phyloP scores from a whole-genome alignment of 768 basidiomycete species.

The Termitomyces sp. region DNA sequence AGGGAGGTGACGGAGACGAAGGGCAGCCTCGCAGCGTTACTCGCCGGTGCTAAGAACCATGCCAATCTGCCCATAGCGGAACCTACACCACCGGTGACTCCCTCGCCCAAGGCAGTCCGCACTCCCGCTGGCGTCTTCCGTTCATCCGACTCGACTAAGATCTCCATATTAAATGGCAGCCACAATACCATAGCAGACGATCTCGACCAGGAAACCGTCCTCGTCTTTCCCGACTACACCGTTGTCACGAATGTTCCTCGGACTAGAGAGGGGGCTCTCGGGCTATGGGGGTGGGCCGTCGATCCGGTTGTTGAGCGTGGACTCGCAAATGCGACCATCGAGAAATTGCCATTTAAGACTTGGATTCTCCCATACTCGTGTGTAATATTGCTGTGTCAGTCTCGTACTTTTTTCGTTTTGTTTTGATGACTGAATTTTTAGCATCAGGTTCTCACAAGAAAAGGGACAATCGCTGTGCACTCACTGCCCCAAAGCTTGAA shows the following conservation, averaged over 20 bases:
- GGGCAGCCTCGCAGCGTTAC: slow-evolving; percentile 65
- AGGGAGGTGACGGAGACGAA: slow-evolving; percentile 70
- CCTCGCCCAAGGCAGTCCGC: slow-evolving; percentile 24
- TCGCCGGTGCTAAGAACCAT: slow-evolving; percentile 32
- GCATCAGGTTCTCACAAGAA: slow-evolving; percentile 86
- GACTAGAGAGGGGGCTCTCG: slow-evolving; percentile 59
- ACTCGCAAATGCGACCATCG: slow-evolving; percentile 30
- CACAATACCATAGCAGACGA: slow-evolving; percentile 69
- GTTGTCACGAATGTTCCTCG: slow-evolving; percentile 71
- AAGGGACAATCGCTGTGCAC: slow-evolving; percentile 87
- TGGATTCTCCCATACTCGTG: slow-evolving; percentile 89
- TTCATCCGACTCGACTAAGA: slow-evolving; percentile 46
- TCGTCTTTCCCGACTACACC: slow-evolving; percentile 92
- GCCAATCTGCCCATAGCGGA: slow-evolving; percentile 23
- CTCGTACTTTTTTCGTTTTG: not conserved
- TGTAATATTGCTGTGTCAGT: slow-evolving; percentile 84
- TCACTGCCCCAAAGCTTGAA: slow-evolving; percentile 82
- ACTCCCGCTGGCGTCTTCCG: slow-evolving; percentile 54
- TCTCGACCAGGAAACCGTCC: slow-evolving; percentile 65
- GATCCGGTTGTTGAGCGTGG: slow-evolving; percentile 53
- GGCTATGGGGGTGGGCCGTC: slow-evolving; percentile 62
- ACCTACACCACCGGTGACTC: slow-evolving; percentile 21
- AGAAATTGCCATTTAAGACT: slow-evolving; percentile 50
- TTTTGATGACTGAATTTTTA: slow-evolving; percentile 2
- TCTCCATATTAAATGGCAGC: slow-evolving; percentile 83